phyloP scores from a whole-genome alignment of 1,139 yeast species.

The Candida sojae region DNA sequence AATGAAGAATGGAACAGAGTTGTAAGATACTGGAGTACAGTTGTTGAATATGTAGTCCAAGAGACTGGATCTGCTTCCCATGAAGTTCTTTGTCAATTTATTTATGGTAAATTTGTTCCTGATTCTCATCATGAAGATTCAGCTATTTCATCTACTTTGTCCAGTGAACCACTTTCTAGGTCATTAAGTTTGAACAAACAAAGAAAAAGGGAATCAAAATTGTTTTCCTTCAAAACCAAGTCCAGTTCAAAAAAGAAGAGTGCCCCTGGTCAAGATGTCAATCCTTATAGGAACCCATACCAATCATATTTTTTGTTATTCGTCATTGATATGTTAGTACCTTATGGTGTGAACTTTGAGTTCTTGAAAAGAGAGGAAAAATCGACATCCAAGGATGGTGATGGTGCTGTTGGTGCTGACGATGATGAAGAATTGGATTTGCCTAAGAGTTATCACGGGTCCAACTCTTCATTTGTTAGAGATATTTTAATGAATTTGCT shows the following conservation, averaged over 20 bases:
- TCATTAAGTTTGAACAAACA: conserved; percentile 7
- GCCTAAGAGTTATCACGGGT: conserved; percentile 20
- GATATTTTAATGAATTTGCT: conserved; percentile 35
- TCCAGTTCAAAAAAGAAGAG: conserved; percentile 25
- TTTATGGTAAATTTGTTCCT: conserved; percentile 29
- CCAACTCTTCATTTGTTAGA: conserved; percentile 24
- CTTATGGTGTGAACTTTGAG: conserved; percentile 40
- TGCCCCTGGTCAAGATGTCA: conserved; percentile 18
- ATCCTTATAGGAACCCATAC: conserved; percentile 38
- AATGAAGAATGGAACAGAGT: conserved; percentile 37
- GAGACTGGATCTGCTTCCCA: conserved; percentile 44
- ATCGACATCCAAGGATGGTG: conserved; percentile 8
- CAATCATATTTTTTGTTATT: conserved; percentile 34
- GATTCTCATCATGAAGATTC: conserved; percentile 1
- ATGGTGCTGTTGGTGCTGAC: conserved; percentile 8
- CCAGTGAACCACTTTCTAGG: background rate
- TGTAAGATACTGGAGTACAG: conserved; percentile 31
- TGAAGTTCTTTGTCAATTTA: conserved; percentile 36
- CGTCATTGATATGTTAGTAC: conserved; percentile 34
- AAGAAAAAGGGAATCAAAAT: conserved; percentile 26
- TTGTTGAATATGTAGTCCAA: conserved; percentile 33
- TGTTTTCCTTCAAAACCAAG: conserved; percentile 29
- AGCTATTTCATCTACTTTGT: background rate
- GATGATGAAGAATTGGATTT: conserved; percentile 16
- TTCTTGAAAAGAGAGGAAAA: conserved; percentile 17